Base-by-base conservation (phyloP, 164 flowering plant species). In the Malania oleifera region DNA sequence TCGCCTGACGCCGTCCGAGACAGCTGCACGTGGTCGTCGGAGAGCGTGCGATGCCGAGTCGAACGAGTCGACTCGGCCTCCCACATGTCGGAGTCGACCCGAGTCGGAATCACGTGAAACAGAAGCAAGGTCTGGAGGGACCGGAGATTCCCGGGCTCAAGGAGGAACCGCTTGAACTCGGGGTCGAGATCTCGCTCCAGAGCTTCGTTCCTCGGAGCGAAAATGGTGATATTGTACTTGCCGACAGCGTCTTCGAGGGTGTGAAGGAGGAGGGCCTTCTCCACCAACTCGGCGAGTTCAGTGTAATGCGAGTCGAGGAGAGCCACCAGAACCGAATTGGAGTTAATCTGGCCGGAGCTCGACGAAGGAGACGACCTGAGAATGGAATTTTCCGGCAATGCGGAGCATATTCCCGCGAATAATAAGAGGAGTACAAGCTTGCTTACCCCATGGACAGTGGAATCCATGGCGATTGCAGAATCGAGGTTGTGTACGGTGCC, bases 121-220 rank as follows among this genome's bases (percentile, higher is more conserved):
- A 82, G 61, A 4, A 82, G 27, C 9, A 79, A 74, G 18, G 66
- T 75, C 61, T 82, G 87, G n/a, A 82, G 73, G 18, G 87, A 80
- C 26, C 54, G 66, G 27, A 82, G 65, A 54, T 82, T 82, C 0
- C 79, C 61, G 2, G 82, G 87, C 52, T 77, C 72, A 18, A 82
- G 79, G 20, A 80, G 55, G 59, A 80, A 82, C 0, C 76, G 75
- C 70, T 79, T 82, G 71, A 82, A 82, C 66, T 79, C 82, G 5
- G 82, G 86, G 73, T 82, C 83, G 18, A 82, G 65, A 18, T 77
- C 67, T 8, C 81, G 73, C 46, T 77, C 84, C 8, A 82, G 52
- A 22, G 82, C 87, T 13, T 78, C 79, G 45, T 82, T 80, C 7
- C 28, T 60, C 0, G 84, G 87, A 0, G 87, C 84, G 54, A 82